phyloP scores from a whole-genome alignment of 2,329 filamentous ascomycete genomes.

The Helotiales sp. region DNA sequence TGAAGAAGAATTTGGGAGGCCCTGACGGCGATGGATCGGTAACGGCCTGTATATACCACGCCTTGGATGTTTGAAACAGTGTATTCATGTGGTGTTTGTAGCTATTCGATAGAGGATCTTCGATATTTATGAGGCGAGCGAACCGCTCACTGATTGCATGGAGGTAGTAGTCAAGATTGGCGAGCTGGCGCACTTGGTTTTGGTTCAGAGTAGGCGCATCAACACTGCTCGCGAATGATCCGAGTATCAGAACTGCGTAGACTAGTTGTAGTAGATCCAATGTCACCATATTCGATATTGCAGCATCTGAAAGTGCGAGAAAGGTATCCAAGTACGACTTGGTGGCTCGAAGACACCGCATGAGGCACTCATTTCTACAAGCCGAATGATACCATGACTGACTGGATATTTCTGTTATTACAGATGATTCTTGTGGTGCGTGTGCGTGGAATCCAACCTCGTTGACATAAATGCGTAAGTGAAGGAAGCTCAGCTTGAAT shows the following conservation, averaged over 20 bases:
- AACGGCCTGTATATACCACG: conserved; percentile 21
- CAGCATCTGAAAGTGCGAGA: conserved; percentile 14
- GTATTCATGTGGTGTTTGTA: conserved; percentile 21
- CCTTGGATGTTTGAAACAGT: conserved; percentile 23
- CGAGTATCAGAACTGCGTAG: conserved; percentile 33
- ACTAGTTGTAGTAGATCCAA: conserved; percentile 27
- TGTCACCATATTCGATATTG: conserved; percentile 16
- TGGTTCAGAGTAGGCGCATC: conserved; percentile 23
- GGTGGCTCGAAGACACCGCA: conserved; percentile 26
- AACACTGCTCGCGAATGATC: conserved; percentile 22
- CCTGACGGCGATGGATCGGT: conserved; percentile 35
- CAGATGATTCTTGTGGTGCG: conserved; percentile 7
- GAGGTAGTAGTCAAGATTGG: conserved; percentile 32
- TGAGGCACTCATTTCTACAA: conserved; percentile 27
- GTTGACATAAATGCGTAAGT: conserved; percentile 33
- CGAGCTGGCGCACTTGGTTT: conserved; percentile 12
- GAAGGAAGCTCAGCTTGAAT: conserved; percentile 27
- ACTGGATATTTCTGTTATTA: neutral
- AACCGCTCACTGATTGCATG: conserved; percentile 24
- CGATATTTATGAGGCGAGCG: neutral
- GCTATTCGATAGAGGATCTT: conserved; percentile 11
- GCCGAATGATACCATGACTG: conserved; percentile 33
- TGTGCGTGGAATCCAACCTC: conserved; percentile 38
- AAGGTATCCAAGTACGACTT: conserved; percentile 33
- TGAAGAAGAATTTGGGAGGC: conserved; percentile 36